Conservation (phyloP, 768 basidiomycete species). For the Rubroboletus pulcherrimus region DNA sequence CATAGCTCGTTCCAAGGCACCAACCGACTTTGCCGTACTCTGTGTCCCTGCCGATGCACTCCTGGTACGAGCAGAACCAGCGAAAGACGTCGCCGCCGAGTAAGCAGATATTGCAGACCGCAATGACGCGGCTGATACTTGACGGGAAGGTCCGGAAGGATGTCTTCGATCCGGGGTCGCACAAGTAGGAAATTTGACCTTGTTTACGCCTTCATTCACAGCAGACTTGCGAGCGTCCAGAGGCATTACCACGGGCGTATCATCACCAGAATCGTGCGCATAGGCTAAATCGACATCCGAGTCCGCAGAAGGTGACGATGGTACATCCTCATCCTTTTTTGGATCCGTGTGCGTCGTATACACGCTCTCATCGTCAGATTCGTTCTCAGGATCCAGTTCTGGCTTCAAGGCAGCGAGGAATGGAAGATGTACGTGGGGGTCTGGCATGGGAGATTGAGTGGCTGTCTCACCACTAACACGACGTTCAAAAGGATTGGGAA, state of each 20-base stretch:
- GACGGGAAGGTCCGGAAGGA: slow-evolving; percentile 25
- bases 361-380: slow-evolving; percentile 33
- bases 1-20: slow-evolving; percentile 48
- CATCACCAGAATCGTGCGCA: slow-evolving; percentile 30
- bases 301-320: slow-evolving; percentile 26
- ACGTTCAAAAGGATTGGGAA: slow-evolving; percentile 93
- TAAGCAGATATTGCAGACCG: slow-evolving; percentile 20
- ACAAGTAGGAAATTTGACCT: slow-evolving; percentile 37
- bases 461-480: slow-evolving; percentile 73
- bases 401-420: slow-evolving; percentile 56
- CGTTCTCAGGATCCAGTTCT: slow-evolving; percentile 20
- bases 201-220: slow-evolving; percentile 10
- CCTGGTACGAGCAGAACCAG: slow-evolving; percentile 15
- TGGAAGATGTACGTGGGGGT: slow-evolving; percentile 38
- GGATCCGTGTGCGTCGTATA: slow-evolving; percentile 31
- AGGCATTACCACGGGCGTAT: slow-evolving; percentile 32
- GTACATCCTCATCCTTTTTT: slow-evolving; percentile 15
- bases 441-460: slow-evolving; percentile 21
- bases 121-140: slow-evolving; percentile 23
- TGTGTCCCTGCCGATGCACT: slow-evolving; percentile 31
- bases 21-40: slow-evolving; percentile 27
- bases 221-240: slow-evolving; percentile 23
- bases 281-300: slow-evolving; percentile 39
- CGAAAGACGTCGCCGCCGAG: slow-evolving; percentile 7
- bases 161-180: slow-evolving; percentile 11